phyloP scores from a whole-genome alignment of 1,284 basidiomycete species.

The Melampsora occidentalis region DNA sequence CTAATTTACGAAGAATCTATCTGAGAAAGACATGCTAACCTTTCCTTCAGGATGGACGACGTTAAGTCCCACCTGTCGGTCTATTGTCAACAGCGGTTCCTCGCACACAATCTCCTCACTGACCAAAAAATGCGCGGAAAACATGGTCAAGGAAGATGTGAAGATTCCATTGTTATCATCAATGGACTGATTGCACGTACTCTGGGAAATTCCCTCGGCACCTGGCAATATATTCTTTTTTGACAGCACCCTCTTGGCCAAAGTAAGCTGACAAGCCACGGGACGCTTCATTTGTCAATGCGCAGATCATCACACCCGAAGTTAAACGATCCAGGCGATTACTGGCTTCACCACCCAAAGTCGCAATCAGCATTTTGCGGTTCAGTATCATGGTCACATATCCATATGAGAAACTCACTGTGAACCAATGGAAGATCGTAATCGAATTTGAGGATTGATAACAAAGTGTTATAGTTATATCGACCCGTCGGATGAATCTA shows the following conservation, averaged over 20 bases:
- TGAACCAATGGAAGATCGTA: conserved; percentile 78
- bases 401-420: conserved; percentile 60
- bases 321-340: conserved; percentile 93
- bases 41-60: conserved; percentile 91
- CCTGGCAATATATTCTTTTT: conserved; percentile 87
- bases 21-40: conserved; percentile 56
- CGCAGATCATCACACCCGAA: conserved; percentile 92
- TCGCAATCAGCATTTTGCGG: background rate
- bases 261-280: conserved; percentile 76
- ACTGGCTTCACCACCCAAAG: conserved; percentile 63
- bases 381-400: background rate
- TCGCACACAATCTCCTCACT: conserved; percentile 78
- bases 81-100: conserved; percentile 83
- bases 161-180: background rate
- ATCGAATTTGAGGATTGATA: conserved; percentile 80
- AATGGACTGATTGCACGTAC: conserved; percentile 57
- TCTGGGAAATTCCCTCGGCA: conserved; percentile 77
- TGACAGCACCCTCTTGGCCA: conserved; percentile 65
- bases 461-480: conserved; percentile 80
- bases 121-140: conserved; percentile 5
- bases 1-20: background rate
- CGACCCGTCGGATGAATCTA: conserved; percentile 75
- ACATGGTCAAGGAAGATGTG: background rate
- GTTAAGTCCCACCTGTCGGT: conserved; percentile 91
- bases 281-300: conserved; percentile 71